Evolutionary conservation across 2,329 filamentous ascomycete species (phyloP).

Genomic region (Chalara sp.): DNA sequence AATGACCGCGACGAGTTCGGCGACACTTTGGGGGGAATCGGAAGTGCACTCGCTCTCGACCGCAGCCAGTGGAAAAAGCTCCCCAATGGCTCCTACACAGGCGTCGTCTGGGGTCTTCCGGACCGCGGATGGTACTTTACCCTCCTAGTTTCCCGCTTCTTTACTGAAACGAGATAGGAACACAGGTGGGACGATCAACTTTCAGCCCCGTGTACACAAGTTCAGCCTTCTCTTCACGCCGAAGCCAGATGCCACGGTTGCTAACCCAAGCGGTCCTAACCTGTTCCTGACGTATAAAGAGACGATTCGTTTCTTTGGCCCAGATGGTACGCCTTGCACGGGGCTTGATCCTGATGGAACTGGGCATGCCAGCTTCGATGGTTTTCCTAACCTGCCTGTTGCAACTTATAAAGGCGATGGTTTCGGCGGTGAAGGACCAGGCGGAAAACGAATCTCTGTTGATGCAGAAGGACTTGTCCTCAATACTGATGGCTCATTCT

Average conservation of each 20-base stretch:
- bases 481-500: conserved; percentile 53
- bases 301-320: conserved; percentile 57
- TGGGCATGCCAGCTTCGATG: conserved; percentile 45
- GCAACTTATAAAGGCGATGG: conserved; percentile 61
- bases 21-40: conserved; percentile 62
- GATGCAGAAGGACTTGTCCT: conserved; percentile 64
- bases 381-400: conserved; percentile 55
- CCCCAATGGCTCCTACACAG: conserved; percentile 46
- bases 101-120: conserved; percentile 53
- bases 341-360: conserved; percentile 55
- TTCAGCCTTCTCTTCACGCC: conserved; percentile 54
- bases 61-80: conserved; percentile 49
- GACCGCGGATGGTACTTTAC: conserved; percentile 57
- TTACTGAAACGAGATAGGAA: conserved; percentile 40
- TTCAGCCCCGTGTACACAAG: conserved; percentile 61
- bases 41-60: conserved; percentile 59
- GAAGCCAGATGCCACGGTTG: conserved; percentile 40
- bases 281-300: conserved; percentile 56
- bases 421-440: conserved; percentile 54
- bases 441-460: conserved; percentile 51
- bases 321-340: conserved; percentile 53
- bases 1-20: conserved; percentile 59
- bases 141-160: neutral
- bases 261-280: conserved; percentile 51
- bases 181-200: conserved; percentile 63